These are phyloP conservation scores for Darksidea phi DNA, from an alignment of 495 filamentous ascomycete species.

Conservation along the genomic window DNA sequence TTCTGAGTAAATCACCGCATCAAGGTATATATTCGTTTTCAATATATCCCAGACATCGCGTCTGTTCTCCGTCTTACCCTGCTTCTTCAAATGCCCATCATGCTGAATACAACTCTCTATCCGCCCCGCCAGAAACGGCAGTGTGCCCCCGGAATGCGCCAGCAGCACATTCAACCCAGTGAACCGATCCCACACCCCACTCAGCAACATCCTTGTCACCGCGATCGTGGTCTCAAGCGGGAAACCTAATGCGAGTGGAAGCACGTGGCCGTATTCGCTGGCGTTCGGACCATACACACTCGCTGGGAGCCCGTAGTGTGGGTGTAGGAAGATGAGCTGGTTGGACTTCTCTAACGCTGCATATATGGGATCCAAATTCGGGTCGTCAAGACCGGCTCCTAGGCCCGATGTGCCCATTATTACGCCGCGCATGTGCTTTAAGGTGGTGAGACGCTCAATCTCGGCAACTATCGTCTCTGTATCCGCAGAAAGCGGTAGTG, in stretches of 20 bases:
- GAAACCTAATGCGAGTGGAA: slow-evolving; percentile 84
- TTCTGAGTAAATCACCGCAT: slow-evolving; percentile 80
- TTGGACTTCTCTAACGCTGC: slow-evolving; percentile 60
- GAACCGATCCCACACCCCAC: slow-evolving; percentile 80
- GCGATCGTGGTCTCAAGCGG: slow-evolving; percentile 93
- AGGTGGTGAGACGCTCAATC: slow-evolving; percentile 57
- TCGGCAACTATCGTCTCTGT: slow-evolving; percentile 60
- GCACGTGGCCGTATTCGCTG: slow-evolving; percentile 79
- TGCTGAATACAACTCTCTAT: slow-evolving; percentile 86
- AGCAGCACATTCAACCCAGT: slow-evolving; percentile 69
- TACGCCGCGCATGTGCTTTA: slow-evolving; percentile 74
- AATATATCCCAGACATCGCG: slow-evolving; percentile 78
- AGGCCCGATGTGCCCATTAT: slow-evolving; percentile 86
- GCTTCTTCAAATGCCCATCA: slow-evolving; percentile 66
- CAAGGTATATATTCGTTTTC: slow-evolving; percentile 82
- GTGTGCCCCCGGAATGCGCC: slow-evolving; percentile 83
- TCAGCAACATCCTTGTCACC: slow-evolving; percentile 79
- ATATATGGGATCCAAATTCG: slow-evolving; percentile 67
- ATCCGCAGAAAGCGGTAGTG: slow-evolving; percentile 73
- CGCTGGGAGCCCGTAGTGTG: slow-evolving; percentile 84
- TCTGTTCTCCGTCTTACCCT: slow-evolving; percentile 48
- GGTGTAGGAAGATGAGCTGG: slow-evolving; percentile 79
- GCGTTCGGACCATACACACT: slow-evolving; percentile 72
- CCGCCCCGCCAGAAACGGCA: slow-evolving; percentile 85
- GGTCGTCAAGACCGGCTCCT: slow-evolving; percentile 79